Evolutionary conservation across 1,284 basidiomycete species (phyloP).

Genomic region (Ustilago xerochloae): DNA sequence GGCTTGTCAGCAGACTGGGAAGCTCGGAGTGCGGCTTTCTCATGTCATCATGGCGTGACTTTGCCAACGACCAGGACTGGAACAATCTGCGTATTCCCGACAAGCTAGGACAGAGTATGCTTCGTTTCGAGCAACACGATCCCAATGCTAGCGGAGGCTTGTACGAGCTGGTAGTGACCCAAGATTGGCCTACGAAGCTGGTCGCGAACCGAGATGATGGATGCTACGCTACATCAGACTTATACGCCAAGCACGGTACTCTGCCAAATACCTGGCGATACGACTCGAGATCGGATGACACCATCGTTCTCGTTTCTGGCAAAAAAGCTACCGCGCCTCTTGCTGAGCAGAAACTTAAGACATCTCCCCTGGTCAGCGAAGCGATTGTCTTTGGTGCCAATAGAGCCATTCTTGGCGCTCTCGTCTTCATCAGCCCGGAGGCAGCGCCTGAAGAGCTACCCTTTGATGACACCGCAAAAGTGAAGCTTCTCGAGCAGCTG

Average conservation of each 20-base stretch:
- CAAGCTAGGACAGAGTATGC: constrained; percentile 22
- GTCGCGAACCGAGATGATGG: constrained; percentile 50
- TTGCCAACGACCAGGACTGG: constrained; percentile 74
- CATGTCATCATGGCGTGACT: constrained; percentile 73
- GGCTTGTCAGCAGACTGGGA: constrained; percentile 74
- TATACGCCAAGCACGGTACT: constrained; percentile 27
- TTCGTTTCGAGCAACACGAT: constrained; percentile 39
- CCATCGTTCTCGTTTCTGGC: constrained; percentile 53
- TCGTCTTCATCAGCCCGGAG: constrained; percentile 37
- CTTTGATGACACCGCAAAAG: constrained; percentile 13
- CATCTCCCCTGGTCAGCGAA: constrained; percentile 25
- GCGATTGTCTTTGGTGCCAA: constrained; percentile 58
- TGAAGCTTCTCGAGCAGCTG: constrained; percentile 22
- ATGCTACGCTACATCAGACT: constrained; percentile 50
- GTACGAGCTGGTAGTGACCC: constrained; percentile 47
- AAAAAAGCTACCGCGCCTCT: constrained; percentile 45
- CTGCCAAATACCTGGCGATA: constrained; percentile 42
- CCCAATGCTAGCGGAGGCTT: constrained; percentile 3
- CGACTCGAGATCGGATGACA: constrained; percentile 49
- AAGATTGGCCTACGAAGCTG: constrained; percentile 55
- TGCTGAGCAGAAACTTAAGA: constrained; percentile 42
- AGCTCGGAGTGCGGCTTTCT: constrained; percentile 70
- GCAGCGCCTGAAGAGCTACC: background rate
- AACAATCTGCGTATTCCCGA: constrained; percentile 73
- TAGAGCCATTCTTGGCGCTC: constrained; percentile 50